A percentile compares a stretch with the other conserved stretches of the same genome.
Conservation (phyloP, 148 eudicot species). For the Arbutus unedo region DNA sequence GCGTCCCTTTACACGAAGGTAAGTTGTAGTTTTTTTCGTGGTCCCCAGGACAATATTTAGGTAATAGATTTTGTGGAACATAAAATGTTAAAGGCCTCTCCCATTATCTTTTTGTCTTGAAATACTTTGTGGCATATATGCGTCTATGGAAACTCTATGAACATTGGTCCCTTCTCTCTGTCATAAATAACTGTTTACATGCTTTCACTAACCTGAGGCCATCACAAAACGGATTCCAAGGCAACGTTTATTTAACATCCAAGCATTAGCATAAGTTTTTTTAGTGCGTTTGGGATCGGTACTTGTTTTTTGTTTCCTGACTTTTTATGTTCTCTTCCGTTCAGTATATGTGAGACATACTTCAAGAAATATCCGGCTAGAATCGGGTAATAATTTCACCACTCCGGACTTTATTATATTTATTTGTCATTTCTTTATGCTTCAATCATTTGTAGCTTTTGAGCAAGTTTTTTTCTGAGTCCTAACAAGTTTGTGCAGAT, state of each 20-base stretch:
- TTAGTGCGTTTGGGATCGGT: background rate
- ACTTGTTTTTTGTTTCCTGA: conserved; percentile 17
- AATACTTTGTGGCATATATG: background rate
- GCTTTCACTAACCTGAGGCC: background rate
- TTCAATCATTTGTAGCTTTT: background rate
- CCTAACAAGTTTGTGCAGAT: background rate
- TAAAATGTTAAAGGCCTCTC: background rate
- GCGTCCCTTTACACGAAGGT: conserved; percentile 96
- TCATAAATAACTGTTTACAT: background rate
- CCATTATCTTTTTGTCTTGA: background rate
- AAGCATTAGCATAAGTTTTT: background rate
- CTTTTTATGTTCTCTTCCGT: conserved; percentile 19
- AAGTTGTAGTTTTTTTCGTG: background rate
- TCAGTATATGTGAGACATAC: conserved; percentile 87
- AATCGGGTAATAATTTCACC: conserved; percentile 56
- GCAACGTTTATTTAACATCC: background rate
- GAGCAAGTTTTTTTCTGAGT: background rate
- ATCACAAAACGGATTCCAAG: background rate
- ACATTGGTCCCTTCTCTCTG: background rate
- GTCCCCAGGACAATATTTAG: background rate
- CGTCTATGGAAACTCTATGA: background rate
- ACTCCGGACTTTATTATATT: background rate
- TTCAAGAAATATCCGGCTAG: conserved; percentile 79
- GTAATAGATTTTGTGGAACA: background rate
- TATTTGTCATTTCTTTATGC: background rate